Evolutionary conservation across 1,139 yeast species (phyloP).

Genomic region (Geotrichum klebahnii): DNA sequence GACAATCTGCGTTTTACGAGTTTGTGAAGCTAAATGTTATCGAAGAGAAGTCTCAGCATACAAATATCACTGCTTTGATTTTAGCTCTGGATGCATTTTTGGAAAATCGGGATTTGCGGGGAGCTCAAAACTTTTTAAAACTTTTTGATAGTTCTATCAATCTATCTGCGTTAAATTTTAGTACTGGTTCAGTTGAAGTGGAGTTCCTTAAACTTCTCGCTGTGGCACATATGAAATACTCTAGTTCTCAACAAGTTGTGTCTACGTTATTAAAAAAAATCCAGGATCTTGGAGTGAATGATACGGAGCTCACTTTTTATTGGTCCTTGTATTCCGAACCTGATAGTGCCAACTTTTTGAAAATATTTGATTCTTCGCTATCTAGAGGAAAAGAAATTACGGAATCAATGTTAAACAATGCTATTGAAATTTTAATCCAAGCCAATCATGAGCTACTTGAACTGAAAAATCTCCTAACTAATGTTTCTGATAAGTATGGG

Average conservation of each 20-base stretch:
- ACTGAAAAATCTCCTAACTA: constrained; percentile 9
- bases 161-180: neutral
- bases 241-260: neutral
- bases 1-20: constrained; percentile 1
- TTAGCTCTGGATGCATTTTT: constrained; percentile 8
- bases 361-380: constrained; percentile 1
- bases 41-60: constrained; percentile 10
- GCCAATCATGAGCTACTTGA: constrained; percentile 5
- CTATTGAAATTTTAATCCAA: constrained; percentile 18
- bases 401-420: constrained; percentile 17
- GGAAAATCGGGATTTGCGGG: constrained; percentile 2
- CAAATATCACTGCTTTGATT: constrained; percentile 6
- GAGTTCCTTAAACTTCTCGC: constrained; percentile 11
- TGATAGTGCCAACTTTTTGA: neutral
- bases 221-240: constrained; percentile 10
- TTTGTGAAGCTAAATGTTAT: constrained; percentile 12
- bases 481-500: constrained; percentile 10
- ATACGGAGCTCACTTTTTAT: constrained; percentile 15
- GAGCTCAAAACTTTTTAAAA: constrained; percentile 8
- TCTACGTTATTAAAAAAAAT: neutral
- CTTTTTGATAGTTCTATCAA: constrained; percentile 7
- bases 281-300: neutral
- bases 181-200: neutral
- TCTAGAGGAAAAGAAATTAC: constrained; percentile 10
- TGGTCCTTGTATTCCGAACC: constrained; percentile 7